phyloP scores from a whole-genome alignment of 768 basidiomycete species.

The Chlorophyllum brunneum region DNA sequence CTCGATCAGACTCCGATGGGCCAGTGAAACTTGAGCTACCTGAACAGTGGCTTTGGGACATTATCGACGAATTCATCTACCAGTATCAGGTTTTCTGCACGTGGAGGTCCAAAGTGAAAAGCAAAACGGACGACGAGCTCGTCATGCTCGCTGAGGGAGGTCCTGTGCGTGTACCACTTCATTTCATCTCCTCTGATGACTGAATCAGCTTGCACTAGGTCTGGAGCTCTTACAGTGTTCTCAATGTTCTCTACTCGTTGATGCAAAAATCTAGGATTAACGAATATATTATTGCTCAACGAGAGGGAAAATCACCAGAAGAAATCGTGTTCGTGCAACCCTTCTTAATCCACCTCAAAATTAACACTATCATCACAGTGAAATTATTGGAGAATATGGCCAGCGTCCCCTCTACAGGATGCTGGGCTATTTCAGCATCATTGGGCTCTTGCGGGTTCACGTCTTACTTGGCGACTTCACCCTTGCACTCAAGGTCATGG shows the following conservation, averaged over 20 bases:
- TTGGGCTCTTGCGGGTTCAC: slow-evolving; percentile 94
- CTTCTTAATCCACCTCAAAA: neutral
- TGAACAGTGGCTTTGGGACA: slow-evolving; percentile 98
- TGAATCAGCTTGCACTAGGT: slow-evolving; percentile 42
- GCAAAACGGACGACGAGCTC: slow-evolving; percentile 89
- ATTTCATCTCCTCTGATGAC: neutral
- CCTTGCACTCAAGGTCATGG: slow-evolving; percentile 92
- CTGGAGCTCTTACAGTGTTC: slow-evolving; percentile 97
- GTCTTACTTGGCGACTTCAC: slow-evolving; percentile 94
- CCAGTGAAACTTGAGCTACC: slow-evolving; percentile 93
- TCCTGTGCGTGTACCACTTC: slow-evolving; percentile 38
- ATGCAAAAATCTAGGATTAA: slow-evolving; percentile 97
- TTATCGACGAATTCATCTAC: slow-evolving; percentile 96
- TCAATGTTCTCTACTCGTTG: slow-evolving; percentile 97
- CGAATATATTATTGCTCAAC: slow-evolving; percentile 83
- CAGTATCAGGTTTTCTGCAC: slow-evolving; percentile 96
- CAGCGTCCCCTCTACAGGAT: slow-evolving; percentile 86
- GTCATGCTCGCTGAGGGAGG: slow-evolving; percentile 73
- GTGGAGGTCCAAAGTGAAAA: slow-evolving; percentile 81
- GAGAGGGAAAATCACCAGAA: slow-evolving; percentile 74
- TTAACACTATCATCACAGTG: too few species aligned
- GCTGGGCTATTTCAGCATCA: slow-evolving; percentile 95
- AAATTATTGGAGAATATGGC: slow-evolving; percentile 90
- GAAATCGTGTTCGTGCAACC: slow-evolving; percentile 74
- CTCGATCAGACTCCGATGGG: slow-evolving; percentile 78